phyloP scores from a whole-genome alignment of 805 yeast genomes.

The Isabelozyma heimii region DNA sequence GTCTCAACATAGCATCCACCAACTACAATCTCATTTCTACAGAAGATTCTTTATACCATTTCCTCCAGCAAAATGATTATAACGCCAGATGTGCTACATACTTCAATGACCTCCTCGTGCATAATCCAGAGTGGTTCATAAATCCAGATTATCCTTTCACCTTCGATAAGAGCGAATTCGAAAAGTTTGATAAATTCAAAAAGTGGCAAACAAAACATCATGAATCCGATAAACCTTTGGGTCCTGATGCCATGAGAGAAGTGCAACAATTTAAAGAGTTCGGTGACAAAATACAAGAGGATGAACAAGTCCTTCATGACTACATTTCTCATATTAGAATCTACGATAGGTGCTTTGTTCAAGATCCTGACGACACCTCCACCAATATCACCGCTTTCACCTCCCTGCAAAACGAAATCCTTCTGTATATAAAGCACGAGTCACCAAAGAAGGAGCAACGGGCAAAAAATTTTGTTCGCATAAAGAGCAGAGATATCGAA shows the following conservation, averaged over 20 bases:
- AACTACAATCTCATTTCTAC: background rate
- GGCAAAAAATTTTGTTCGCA: background rate
- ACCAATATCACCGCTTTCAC: conserved; percentile 2
- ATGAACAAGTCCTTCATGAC: conserved; percentile 22
- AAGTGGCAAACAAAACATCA: conserved; percentile 3
- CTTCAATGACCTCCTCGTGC: conserved; percentile 12
- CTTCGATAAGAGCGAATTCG: conserved; percentile 10
- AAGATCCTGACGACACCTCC: background rate
- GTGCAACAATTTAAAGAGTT: conserved; percentile 3
- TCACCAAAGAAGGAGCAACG: background rate
- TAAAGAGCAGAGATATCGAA: conserved; percentile 9
- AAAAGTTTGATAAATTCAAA: conserved; percentile 4
- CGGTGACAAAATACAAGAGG: conserved; percentile 13
- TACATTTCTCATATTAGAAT: conserved; percentile 20
- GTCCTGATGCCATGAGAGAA: background rate
- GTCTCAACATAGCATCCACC: background rate
- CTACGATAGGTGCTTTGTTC: conserved; percentile 21
- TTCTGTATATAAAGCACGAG: conserved; percentile 2
- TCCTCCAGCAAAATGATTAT: conserved; percentile 7
- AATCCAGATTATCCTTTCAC: conserved; percentile 13
- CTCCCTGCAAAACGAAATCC: conserved; percentile 2
- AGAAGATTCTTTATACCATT: conserved; percentile 4
- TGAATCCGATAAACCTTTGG: background rate
- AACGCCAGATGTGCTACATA: conserved; percentile 20
- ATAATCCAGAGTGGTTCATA: conserved; percentile 11